These are phyloP conservation scores for Monosporozyma servazzii DNA, from an alignment of 805 yeast genomes.

Conservation along the genomic window DNA sequence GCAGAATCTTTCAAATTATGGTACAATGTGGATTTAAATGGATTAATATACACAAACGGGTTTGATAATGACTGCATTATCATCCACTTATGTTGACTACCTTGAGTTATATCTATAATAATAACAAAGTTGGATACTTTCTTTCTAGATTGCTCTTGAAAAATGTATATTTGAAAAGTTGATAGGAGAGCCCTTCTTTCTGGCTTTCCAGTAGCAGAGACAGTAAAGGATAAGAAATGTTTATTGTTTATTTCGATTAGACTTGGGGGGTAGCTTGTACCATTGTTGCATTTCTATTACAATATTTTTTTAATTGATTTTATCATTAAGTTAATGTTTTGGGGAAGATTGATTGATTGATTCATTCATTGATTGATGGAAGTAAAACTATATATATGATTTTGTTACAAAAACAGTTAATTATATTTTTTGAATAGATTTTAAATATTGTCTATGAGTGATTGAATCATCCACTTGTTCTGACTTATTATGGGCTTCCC, in stretches of 20 bases:
- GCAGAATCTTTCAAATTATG: background rate
- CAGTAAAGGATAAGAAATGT: no score
- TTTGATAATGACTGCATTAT: background rate
- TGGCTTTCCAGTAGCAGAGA: no score
- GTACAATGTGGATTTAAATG: background rate
- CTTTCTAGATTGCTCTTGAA: background rate
- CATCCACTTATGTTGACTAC: no score
- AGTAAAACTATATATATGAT: no score
- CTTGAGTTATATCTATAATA: no score
- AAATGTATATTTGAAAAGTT: background rate
- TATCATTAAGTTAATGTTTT: background rate
- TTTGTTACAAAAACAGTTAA: background rate
- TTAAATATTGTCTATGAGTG: constrained; percentile 39
- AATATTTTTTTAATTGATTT: no score
- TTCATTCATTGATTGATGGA: no score
- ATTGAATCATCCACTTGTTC: constrained; percentile 36
- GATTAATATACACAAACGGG: background rate
- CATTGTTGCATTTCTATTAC: no score
- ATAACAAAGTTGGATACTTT: no score
- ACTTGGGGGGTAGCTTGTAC: no score
- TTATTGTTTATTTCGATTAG: no score
- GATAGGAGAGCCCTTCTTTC: no score
- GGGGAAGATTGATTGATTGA: background rate
- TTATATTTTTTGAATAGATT: constrained; percentile 2
- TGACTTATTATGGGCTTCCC: constrained; percentile 80